Conservation (phyloP, 108 stramenopile species). For the Cyclotella choctawhatcheeana region DNA sequence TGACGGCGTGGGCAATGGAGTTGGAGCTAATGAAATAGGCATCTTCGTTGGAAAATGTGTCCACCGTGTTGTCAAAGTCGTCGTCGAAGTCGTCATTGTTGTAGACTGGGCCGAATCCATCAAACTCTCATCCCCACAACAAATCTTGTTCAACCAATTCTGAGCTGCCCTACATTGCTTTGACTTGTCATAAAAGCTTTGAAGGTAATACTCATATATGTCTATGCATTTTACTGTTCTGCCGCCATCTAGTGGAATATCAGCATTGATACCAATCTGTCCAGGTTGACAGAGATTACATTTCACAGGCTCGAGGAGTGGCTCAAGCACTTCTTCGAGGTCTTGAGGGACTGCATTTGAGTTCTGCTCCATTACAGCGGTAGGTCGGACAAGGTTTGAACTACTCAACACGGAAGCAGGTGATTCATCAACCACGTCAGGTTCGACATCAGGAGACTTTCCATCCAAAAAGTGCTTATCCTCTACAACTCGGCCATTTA, state of each 20-base stretch:
- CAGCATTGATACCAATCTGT: constrained; percentile 10
- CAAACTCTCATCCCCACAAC: constrained; percentile 5
- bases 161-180: neutral
- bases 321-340: neutral
- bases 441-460: neutral
- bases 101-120: neutral
- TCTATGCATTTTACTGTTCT: neutral
- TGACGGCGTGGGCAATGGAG: neutral
- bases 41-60: neutral
- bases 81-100: neutral
- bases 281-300: constrained; percentile 11
- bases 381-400: neutral
- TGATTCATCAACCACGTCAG: neutral
- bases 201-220: constrained; percentile 1
- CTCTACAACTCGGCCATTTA: constrained; percentile 13
- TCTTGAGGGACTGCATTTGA: neutral
- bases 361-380: neutral
- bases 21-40: neutral
- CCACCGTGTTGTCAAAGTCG: neutral
- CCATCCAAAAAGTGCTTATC: neutral
- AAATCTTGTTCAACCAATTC: neutral
- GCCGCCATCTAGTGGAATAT: neutral
- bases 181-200: neutral
- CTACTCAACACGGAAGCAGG: neutral
- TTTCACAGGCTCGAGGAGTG: neutral